phyloP scores from a whole-genome alignment of 1,284 basidiomycete species.

The Sporisorium iseilematis-ciliati region DNA sequence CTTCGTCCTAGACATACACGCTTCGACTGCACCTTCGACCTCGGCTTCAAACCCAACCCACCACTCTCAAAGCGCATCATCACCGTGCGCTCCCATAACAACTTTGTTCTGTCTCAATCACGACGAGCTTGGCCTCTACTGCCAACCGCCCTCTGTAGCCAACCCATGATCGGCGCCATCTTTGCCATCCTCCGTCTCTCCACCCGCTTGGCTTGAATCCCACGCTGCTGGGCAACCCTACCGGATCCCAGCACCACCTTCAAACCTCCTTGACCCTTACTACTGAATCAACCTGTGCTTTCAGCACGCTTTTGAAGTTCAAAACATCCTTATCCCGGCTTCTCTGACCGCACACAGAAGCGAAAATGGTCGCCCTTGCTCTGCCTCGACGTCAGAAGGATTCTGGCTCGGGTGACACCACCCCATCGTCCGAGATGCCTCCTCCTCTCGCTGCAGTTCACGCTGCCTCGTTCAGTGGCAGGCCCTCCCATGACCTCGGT shows the following conservation, averaged over 20 bases:
- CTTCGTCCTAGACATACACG: neutral
- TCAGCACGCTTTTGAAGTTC: neutral
- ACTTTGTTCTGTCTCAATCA: neutral
- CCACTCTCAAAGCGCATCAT: conserved; percentile 6
- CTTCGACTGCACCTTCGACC: neutral
- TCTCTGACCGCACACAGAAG: neutral
- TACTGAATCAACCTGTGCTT: conserved; percentile 1
- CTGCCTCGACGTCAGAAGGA: conserved; percentile 46
- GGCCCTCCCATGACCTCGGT: conserved; percentile 29
- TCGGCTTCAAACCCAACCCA: neutral
- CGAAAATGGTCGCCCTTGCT: conserved; percentile 42
- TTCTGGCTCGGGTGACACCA: conserved; percentile 12
- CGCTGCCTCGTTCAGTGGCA: conserved; percentile 20
- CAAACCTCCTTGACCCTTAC: conserved; percentile 43
- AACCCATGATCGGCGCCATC: conserved; percentile 52
- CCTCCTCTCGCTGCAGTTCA: conserved; percentile 27
- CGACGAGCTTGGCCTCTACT: conserved; percentile 50
- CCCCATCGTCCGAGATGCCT: conserved; percentile 35
- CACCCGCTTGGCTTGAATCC: conserved; percentile 52
- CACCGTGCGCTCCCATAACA: neutral
- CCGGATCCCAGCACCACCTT: conserved; percentile 49
- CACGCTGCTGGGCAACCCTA: conserved; percentile 40
- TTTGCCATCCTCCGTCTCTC: conserved; percentile 45
- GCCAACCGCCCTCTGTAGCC: conserved; percentile 49
- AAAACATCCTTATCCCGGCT: neutral